Evolutionary conservation across 106 monocot genomes (phyloP).

Genomic region (Gastrodia elata): DNA sequence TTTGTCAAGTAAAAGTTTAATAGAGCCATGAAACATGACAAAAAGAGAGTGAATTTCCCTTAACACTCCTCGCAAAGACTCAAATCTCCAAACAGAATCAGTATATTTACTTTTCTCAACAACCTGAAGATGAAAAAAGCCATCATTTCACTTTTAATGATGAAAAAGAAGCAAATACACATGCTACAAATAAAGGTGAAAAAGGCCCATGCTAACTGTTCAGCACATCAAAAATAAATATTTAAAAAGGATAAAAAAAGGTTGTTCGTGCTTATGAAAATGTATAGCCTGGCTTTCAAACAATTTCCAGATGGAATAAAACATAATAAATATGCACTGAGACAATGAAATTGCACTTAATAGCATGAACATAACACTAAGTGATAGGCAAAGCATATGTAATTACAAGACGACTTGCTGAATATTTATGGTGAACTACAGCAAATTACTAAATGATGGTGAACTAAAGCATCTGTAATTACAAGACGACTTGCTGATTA

Average conservation of each 20-base stretch:
- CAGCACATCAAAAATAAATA: background rate
- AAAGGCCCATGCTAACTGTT: background rate
- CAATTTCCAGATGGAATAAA: background rate
- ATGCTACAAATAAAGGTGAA: background rate
- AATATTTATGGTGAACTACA: background rate
- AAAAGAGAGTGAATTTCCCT: conserved; percentile 83
- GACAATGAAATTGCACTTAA: background rate
- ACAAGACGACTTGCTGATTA: background rate
- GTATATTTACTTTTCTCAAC: conserved; percentile 76
- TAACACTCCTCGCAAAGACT: conserved; percentile 44
- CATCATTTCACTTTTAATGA: conserved; percentile 1
- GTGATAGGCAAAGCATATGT: background rate
- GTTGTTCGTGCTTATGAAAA: background rate
- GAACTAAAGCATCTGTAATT: too few species aligned
- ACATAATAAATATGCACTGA: background rate
- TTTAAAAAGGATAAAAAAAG: background rate
- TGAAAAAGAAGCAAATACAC: background rate
- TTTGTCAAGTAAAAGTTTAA: conserved; percentile 76
- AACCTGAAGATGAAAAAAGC: conserved; percentile 26
- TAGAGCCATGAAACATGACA: conserved; percentile 70
- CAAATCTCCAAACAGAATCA: conserved; percentile 66
- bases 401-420: background rate
- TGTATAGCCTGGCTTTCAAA: background rate
- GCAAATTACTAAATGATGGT: background rate
- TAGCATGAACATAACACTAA: background rate